Conservation (phyloP, 2,329 filamentous ascomycete genomes). For the Penicillium glabrum region DNA sequence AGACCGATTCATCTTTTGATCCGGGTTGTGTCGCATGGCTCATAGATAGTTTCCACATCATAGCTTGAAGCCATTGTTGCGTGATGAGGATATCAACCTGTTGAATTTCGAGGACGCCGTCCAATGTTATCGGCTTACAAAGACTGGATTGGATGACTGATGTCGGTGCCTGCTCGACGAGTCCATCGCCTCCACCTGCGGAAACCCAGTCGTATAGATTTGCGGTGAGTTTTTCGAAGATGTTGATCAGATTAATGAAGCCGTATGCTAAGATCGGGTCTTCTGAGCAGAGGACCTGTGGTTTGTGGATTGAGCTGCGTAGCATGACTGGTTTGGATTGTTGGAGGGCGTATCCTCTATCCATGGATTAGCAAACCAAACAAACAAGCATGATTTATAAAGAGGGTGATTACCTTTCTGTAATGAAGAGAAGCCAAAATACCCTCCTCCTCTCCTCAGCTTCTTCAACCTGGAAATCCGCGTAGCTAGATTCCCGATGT, state of each 20-base stretch:
- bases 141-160: constrained; percentile 53
- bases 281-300: constrained; percentile 64
- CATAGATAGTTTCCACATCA: constrained; percentile 72
- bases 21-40: constrained; percentile 63
- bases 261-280: constrained; percentile 42
- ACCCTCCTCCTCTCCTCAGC: constrained; percentile 64
- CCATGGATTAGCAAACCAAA: not conserved
- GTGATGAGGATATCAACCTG: constrained; percentile 68
- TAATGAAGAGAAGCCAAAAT: constrained; percentile 72
- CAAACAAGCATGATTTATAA: not conserved
- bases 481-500: constrained; percentile 53
- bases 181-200: constrained; percentile 32
- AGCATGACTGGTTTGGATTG: constrained; percentile 69
- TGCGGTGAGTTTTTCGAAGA: constrained; percentile 40
- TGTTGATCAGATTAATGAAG: constrained; percentile 41
- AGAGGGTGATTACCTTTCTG: constrained; percentile 58
- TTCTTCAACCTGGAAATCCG: constrained; percentile 50
- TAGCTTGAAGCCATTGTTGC: constrained; percentile 69
- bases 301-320: constrained; percentile 63
- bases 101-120: constrained; percentile 62
- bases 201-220: constrained; percentile 42
- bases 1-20: constrained; percentile 54
- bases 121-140: constrained; percentile 56
- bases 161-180: constrained; percentile 30
- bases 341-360: constrained; percentile 70